Evolutionary conservation across 139 green algal species (phyloP).

Genomic region (Micractinium sp.): DNA sequence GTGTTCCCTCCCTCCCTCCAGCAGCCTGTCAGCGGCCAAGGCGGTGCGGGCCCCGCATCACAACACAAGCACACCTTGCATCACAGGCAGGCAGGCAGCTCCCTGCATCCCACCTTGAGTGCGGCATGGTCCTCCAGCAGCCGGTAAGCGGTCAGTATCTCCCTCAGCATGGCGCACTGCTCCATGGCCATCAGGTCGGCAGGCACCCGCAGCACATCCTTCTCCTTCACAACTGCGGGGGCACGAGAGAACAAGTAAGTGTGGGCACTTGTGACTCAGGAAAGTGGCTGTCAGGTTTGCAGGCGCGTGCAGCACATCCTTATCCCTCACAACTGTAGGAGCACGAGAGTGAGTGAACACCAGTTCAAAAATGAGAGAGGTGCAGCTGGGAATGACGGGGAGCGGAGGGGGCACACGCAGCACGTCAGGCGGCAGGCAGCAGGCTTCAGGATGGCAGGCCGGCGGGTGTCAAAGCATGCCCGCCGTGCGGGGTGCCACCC

Average conservation of each 20-base stretch:
- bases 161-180: slow-evolving; percentile 66
- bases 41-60: no score
- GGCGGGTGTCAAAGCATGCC: background rate
- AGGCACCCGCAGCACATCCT: slow-evolving; percentile 66
- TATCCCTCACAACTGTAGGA: background rate
- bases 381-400: background rate
- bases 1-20: no score
- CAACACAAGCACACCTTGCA: background rate
- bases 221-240: slow-evolving; percentile 69
- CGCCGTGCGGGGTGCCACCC: no score
- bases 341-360: no score
- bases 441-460: no score
- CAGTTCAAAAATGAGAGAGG: background rate
- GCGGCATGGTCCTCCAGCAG: slow-evolving; percentile 81
- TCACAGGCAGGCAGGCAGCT: background rate
- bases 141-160: slow-evolving; percentile 85
- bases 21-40: no score
- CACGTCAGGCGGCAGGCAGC: background rate
- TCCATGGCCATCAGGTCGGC: slow-evolving; percentile 64
- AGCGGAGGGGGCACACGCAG: background rate
- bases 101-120: slow-evolving; percentile 64
- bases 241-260: no score
- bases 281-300: background rate
- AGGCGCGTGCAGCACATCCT: background rate
- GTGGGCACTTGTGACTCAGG: no score